phyloP scores from a whole-genome alignment of 2,329 filamentous ascomycete species.

The Lomentospora prolificans region DNA sequence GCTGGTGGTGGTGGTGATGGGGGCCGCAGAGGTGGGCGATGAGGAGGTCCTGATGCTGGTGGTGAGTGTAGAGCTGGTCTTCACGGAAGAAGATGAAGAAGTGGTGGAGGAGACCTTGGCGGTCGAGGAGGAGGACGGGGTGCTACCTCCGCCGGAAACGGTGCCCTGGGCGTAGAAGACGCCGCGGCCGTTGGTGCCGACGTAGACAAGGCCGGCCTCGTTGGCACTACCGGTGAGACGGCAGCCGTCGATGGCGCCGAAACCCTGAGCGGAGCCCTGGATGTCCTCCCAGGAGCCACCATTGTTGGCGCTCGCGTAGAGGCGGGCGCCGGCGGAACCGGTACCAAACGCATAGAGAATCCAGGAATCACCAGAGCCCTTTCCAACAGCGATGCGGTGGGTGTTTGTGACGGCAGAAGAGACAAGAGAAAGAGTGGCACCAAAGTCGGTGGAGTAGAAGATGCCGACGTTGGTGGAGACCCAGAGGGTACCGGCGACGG shows the following conservation, averaged over 20 bases:
- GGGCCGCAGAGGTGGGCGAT: not conserved
- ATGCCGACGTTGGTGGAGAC: slow-evolving; percentile 45
- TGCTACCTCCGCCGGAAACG: not conserved
- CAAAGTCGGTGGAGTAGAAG: slow-evolving; percentile 43
- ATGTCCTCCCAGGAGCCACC: slow-evolving; percentile 36
- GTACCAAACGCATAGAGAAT: slow-evolving; percentile 37
- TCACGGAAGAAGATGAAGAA: not conserved
- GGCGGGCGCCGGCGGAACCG: slow-evolving; percentile 29
- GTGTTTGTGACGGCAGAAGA: slow-evolving; percentile 26
- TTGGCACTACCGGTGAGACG: slow-evolving; percentile 35
- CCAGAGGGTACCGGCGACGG: slow-evolving; percentile 49
- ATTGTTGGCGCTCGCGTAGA: slow-evolving; percentile 34
- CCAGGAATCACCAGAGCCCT: slow-evolving; percentile 28
- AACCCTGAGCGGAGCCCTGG: slow-evolving; percentile 32
- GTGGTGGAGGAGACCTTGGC: not conserved
- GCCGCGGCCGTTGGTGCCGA: slow-evolving; percentile 40
- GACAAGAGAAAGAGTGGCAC: slow-evolving; percentile 32
- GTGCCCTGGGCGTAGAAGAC: slow-evolving; percentile 24
- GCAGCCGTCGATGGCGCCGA: slow-evolving; percentile 31
- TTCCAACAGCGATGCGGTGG: slow-evolving; percentile 32
- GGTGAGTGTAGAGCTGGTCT: slow-evolving; percentile 3
- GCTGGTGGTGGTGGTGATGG: not conserved
- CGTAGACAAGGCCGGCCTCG: slow-evolving; percentile 33
- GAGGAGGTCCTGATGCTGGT: slow-evolving; percentile 4
- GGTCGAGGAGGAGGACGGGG: not conserved